These are phyloP conservation scores for Pleurotus salmoneostramineus DNA, from an alignment of 768 basidiomycete species.

Conservation along the genomic window DNA sequence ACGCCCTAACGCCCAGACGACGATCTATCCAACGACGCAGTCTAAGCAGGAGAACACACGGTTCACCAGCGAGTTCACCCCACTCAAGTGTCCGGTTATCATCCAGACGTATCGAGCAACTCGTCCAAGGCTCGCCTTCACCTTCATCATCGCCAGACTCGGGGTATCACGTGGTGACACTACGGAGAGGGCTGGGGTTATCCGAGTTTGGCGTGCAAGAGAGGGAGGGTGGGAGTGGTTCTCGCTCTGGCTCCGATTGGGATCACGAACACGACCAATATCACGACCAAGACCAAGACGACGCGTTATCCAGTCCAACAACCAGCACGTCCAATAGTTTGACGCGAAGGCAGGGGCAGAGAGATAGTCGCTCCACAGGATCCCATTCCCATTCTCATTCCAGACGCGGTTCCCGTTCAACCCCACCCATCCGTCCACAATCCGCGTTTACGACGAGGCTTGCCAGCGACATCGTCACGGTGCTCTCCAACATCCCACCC, in stretches of 20 bases:
- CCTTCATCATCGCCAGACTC: not conserved
- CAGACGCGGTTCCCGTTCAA: not conserved
- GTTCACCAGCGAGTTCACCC: not conserved
- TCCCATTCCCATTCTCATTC: not conserved
- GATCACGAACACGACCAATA: not conserved
- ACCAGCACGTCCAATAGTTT: not conserved
- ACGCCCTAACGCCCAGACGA: conserved; percentile 7
- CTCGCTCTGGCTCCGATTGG: not conserved
- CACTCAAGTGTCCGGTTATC: not conserved
- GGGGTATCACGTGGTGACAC: not conserved
- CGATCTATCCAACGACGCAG: conserved; percentile 4
- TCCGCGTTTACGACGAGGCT: not conserved
- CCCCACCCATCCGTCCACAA: not conserved
- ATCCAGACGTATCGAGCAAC: conserved; percentile 2
- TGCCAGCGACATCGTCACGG: not conserved
- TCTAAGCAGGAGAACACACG: not conserved
- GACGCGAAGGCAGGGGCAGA: not conserved
- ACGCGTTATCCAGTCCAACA: not conserved
- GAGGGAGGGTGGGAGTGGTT: not conserved
- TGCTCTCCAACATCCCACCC: not conserved
- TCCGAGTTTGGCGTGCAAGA: conserved; percentile 1
- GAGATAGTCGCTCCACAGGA: conserved; percentile 3
- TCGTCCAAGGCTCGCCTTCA: conserved; percentile 2
- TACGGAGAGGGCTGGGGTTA: not conserved
- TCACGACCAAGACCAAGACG: not conserved